phyloP scores from a whole-genome alignment of 345 rosid species.

The Corymbia maculata region DNA sequence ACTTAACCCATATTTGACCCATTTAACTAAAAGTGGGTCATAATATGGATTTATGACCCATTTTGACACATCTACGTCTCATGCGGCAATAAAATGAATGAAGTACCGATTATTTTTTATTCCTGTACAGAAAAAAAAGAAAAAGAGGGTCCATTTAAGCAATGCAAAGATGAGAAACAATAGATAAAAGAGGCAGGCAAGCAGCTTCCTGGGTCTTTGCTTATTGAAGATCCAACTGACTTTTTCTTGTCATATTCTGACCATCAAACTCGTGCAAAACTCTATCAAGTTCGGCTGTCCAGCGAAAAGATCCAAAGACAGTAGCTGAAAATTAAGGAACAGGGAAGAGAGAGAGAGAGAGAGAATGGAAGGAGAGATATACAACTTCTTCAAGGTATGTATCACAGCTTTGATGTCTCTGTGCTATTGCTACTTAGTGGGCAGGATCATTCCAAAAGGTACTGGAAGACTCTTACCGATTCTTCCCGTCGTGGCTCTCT shows the following conservation, averaged over 20 bases:
- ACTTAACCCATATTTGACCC: too few relatives aligned
- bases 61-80: too few relatives aligned
- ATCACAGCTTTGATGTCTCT: conserved; percentile 4
- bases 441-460: conserved; percentile 2
- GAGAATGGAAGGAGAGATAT: conserved; percentile 4
- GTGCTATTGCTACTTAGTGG: conserved; percentile 3
- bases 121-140: neutral
- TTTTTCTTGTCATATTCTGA: neutral
- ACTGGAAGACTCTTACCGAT: neutral
- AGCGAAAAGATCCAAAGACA: neutral
- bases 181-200: neutral
- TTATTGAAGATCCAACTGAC: neutral
- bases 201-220: neutral
- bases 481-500: conserved; percentile 8
- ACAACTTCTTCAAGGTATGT: conserved; percentile 7
- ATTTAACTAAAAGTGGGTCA: too few relatives aligned
- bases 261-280: neutral
- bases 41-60: too few relatives aligned
- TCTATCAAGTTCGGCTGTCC: neutral
- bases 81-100: neutral
- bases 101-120: neutral
- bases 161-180: neutral
- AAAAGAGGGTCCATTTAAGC: neutral
- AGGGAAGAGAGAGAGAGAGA: neutral
- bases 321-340: neutral